Percentiles rank a stretch among this genome's conserved stretches.
phyloP scores from a whole-genome alignment of 1,284 basidiomycete genomes.

The Trichosporon ovoides region DNA sequence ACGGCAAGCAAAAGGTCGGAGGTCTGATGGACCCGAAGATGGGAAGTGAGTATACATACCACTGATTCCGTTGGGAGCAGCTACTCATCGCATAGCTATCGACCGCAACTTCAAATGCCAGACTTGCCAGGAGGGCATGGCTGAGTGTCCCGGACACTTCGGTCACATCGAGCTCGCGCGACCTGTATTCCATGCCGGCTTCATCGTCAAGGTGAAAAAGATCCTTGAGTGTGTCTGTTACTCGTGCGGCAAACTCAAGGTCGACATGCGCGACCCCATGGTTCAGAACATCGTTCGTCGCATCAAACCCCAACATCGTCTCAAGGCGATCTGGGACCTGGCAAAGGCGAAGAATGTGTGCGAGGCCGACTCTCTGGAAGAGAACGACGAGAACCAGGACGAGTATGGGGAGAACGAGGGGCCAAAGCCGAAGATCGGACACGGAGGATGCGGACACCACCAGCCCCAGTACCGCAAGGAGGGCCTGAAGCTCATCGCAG shows the following conservation, averaged over 20 bases:
- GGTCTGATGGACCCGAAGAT: slow-evolving; percentile 97
- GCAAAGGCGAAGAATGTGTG: slow-evolving; percentile 65
- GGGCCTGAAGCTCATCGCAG: slow-evolving; percentile 90
- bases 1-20: slow-evolving; percentile 78
- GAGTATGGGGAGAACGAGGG: slow-evolving; percentile 44
- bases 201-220: slow-evolving; percentile 99
- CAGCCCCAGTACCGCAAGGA: slow-evolving; percentile 93
- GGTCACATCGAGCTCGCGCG: slow-evolving; percentile 98
- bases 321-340: slow-evolving; percentile 76
- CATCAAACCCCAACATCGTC: slow-evolving; percentile 78
- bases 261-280: slow-evolving; percentile 77
- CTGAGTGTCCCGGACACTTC: slow-evolving; percentile 96
- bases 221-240: slow-evolving; percentile 98
- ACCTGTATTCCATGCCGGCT: slow-evolving; percentile 96
- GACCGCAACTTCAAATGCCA: slow-evolving; percentile 99
- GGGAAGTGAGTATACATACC: slow-evolving; percentile 58
- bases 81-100: slow-evolving; percentile 56
- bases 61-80: slow-evolving; percentile 15
- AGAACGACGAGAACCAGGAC: slow-evolving; percentile 53
- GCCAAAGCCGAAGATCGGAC: slow-evolving; percentile 53
- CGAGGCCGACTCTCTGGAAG: slow-evolving; percentile 61
- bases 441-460: slow-evolving; percentile 90
- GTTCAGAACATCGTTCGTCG: slow-evolving; percentile 79
- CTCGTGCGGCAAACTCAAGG: slow-evolving; percentile 96
- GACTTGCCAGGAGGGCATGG: slow-evolving; percentile 98